Evolutionary conservation across 805 yeast species (phyloP).

Genomic region (Nakazawaea siamensis): DNA sequence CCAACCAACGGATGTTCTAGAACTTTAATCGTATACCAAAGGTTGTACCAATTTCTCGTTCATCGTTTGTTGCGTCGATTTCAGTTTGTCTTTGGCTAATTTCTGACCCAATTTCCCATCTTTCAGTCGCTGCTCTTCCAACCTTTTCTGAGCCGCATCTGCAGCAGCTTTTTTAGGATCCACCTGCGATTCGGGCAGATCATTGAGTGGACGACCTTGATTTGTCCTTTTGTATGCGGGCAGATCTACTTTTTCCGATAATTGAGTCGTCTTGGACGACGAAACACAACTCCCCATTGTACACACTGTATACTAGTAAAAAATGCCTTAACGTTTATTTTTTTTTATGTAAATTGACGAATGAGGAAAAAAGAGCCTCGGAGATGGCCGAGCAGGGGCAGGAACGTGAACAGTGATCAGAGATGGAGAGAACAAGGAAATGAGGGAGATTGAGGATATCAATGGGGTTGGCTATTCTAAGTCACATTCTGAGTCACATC

Average conservation of each 20-base stretch:
- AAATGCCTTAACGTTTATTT: too few species aligned
- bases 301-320: too few species aligned
- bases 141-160: constrained; percentile 7
- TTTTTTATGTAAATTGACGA: too few species aligned
- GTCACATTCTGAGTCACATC: too few species aligned
- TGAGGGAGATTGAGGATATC: too few species aligned
- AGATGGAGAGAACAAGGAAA: too few species aligned
- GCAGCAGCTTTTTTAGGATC: constrained; percentile 8
- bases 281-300: neutral
- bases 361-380: too few species aligned
- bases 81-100: constrained; percentile 1
- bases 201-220: neutral
- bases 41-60: neutral
- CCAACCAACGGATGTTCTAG: too few species aligned
- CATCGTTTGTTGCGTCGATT: constrained; percentile 4
- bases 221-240: neutral
- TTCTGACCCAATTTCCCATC: constrained; percentile 9
- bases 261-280: neutral
- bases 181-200: neutral
- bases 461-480: too few species aligned
- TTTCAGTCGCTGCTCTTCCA: constrained; percentile 1
- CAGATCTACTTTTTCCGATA: neutral
- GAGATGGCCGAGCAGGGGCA: too few species aligned
- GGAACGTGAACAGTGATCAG: too few species aligned
- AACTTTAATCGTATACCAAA: constrained; percentile 2